These are phyloP conservation scores for Castanea crenata DNA, from an alignment of 306 rosid genomes.

Conservation along the genomic window DNA sequence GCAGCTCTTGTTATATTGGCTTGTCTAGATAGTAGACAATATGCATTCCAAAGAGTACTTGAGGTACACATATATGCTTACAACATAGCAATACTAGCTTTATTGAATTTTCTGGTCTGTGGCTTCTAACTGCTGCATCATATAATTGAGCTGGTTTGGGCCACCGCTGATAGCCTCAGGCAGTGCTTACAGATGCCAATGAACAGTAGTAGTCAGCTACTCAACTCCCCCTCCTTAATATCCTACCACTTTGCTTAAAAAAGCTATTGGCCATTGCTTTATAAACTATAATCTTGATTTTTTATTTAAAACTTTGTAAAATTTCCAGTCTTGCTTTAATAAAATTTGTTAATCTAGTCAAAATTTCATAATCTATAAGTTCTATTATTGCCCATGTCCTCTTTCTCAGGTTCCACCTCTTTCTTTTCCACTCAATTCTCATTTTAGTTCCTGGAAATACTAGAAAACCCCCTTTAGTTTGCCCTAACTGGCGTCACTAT, in stretches of 20 bases:
- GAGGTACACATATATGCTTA: conserved; percentile 38
- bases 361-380: not conserved
- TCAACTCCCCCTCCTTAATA: not conserved
- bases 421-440: conserved; percentile 4
- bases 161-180: not conserved
- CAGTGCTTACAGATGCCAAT: not conserved
- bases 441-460: not conserved
- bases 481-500: not conserved
- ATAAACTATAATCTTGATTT: not conserved
- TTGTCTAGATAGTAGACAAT: conserved; percentile 48
- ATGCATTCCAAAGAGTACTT: conserved; percentile 50
- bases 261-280: not conserved
- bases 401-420: not conserved
- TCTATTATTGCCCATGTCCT: not conserved
- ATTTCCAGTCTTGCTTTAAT: not conserved
- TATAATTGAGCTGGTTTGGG: not conserved
- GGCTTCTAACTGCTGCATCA: not conserved
- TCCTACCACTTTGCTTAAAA: not conserved
- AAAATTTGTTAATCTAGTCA: not conserved
- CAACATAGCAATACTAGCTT: not conserved
- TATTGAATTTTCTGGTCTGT: not conserved
- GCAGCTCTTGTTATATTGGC: conserved; percentile 89
- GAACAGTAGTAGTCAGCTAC: not conserved
- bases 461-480: not conserved
- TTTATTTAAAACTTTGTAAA: not conserved